A percentile compares a stretch with the other conserved stretches of the same genome.
phyloP scores from a whole-genome alignment of 2,329 filamentous ascomycete species.

The Akanthomyces uredinophilus region DNA sequence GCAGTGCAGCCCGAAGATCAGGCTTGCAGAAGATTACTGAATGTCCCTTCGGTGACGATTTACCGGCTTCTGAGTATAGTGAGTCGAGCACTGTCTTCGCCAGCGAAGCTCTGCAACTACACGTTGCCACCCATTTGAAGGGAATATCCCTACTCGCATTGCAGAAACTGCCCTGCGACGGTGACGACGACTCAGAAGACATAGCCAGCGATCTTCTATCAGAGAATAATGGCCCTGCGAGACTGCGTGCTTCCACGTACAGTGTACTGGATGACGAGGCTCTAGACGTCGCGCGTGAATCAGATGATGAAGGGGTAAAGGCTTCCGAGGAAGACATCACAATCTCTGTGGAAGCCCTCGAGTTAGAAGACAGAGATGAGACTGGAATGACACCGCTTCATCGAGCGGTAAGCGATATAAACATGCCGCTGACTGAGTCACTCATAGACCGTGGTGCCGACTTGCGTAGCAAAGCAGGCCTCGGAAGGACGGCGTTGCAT shows the following conservation, averaged over 20 bases:
- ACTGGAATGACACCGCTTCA: not conserved
- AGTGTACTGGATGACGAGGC: slow-evolving; percentile 20
- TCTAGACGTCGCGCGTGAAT: not conserved
- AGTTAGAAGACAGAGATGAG: not conserved
- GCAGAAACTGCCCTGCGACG: slow-evolving; percentile 26
- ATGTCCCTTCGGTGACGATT: slow-evolving; percentile 26
- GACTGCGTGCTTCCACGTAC: slow-evolving; percentile 26
- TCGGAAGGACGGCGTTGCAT: no score
- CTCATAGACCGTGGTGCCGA: no score
- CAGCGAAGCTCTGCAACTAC: slow-evolving; percentile 26
- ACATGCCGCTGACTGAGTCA: no score
- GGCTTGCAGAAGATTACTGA: slow-evolving; percentile 20
- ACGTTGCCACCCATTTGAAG: slow-evolving; percentile 26
- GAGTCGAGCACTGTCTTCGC: slow-evolving; percentile 19
- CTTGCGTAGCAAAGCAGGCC: no score
- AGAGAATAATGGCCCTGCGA: slow-evolving; percentile 21
- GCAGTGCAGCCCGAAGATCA: slow-evolving; percentile 24
- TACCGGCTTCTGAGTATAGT: slow-evolving; percentile 20
- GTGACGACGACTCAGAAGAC: slow-evolving; percentile 19
- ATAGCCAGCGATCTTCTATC: slow-evolving; percentile 23
- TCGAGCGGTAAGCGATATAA: no score
- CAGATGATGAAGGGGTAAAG: not conserved
- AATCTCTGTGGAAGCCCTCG: not conserved
- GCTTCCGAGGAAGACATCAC: not conserved
- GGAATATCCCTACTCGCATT: slow-evolving; percentile 28